Evolutionary conservation across 306 rosid species (phyloP).

Genomic region (Hippophae gyantsensis): DNA sequence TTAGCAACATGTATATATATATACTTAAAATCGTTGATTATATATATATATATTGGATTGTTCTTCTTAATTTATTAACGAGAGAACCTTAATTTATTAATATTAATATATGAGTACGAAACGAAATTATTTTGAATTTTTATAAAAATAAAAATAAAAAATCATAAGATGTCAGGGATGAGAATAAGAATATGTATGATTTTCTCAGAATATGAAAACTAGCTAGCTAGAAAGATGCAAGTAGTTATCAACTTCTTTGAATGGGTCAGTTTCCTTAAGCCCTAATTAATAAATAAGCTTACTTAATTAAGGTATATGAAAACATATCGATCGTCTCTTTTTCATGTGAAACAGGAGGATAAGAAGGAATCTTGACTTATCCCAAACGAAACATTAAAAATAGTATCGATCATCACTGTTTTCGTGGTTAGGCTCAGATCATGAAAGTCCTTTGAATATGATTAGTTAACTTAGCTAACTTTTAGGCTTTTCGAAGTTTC

Average conservation of each 20-base stretch:
- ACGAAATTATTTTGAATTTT: too few species aligned
- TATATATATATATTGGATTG: neutral
- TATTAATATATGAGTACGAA: neutral
- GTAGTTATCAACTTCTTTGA: neutral
- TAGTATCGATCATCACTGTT: too few species aligned
- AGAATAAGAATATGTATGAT: too few species aligned
- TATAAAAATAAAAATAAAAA: too few species aligned
- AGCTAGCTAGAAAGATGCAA: neutral
- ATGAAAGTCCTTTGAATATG: neutral
- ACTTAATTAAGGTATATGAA: too few species aligned
- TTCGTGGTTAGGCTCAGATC: too few species aligned
- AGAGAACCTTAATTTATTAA: neutral
- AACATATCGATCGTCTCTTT: too few species aligned
- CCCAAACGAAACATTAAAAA: neutral
- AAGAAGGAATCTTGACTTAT: constrained; percentile 44
- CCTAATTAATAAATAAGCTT: constrained; percentile 1
- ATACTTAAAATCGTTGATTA: too few species aligned
- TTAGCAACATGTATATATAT: too few species aligned
- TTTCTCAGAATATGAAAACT: neutral
- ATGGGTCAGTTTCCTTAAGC: constrained; percentile 14
- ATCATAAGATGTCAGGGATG: too few species aligned
- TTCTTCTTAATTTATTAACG: too few species aligned
- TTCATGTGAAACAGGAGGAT: constrained; percentile 26
- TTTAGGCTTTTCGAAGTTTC: too few species aligned
- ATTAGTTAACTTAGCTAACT: neutral